Percentiles rank a stretch among this genome's conserved stretches.
Evolutionary conservation across 208 protist species (phyloP).

Genomic region (Leishmania guyanensis): DNA sequence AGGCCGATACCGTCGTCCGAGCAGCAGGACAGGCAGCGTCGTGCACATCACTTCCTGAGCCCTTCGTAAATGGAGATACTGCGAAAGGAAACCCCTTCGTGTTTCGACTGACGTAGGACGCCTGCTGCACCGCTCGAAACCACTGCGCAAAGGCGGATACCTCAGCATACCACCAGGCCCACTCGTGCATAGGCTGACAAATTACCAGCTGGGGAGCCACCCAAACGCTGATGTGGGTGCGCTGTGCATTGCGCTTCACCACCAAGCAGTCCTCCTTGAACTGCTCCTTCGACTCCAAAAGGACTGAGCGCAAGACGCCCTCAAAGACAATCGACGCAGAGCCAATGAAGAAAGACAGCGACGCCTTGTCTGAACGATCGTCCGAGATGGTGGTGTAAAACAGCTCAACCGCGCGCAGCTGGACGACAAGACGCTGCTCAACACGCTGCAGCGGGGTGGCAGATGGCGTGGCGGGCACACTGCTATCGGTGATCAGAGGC

Average conservation of each 20-base stretch:
- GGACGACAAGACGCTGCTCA: conserved; percentile 13
- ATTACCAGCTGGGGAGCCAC: conserved; percentile 52
- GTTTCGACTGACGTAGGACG: conserved; percentile 8
- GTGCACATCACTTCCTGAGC: neutral
- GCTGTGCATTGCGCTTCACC: conserved; percentile 58
- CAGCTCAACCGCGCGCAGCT: conserved; percentile 11
- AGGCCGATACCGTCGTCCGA: neutral
- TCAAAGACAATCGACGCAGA: conserved; percentile 41
- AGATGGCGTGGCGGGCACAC: conserved; percentile 16
- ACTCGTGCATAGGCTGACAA: conserved; percentile 57
- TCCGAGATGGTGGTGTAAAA: conserved; percentile 31
- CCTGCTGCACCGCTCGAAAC: conserved; percentile 2
- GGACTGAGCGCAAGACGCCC: conserved; percentile 49
- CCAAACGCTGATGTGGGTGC: conserved; percentile 38
- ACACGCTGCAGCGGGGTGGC: conserved; percentile 24
- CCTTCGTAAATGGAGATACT: neutral
- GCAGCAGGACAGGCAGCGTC: too few species aligned
- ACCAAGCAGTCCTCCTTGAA: conserved; percentile 45
- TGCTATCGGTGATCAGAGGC: conserved; percentile 25
- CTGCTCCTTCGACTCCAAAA: conserved; percentile 46
- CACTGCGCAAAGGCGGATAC: conserved; percentile 19
- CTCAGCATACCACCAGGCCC: conserved; percentile 65
- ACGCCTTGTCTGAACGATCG: conserved; percentile 28
- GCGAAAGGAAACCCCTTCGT: neutral
- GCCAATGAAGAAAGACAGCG: conserved; percentile 48